Evolutionary conservation across 495 filamentous ascomycete genomes (phyloP).

Genomic region (Podospora comata): DNA sequence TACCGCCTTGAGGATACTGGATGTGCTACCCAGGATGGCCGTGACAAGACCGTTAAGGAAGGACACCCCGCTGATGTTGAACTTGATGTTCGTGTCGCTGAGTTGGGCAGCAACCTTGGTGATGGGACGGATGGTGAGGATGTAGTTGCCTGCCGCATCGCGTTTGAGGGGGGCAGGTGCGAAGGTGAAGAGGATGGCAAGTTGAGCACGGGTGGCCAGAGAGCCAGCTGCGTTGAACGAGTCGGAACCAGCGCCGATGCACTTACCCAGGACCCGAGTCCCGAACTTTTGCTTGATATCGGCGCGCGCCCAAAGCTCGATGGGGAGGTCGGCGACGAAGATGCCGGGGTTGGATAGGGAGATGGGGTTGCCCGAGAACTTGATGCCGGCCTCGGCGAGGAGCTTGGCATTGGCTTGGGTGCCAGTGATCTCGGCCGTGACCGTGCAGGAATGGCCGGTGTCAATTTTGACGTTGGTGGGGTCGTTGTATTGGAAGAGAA

Average conservation of each 20-base stretch:
- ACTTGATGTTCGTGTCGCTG: slow-evolving; percentile 15
- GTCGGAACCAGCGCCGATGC: slow-evolving; percentile 12
- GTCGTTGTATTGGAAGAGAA: slow-evolving; percentile 26
- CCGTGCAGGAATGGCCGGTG: slow-evolving; percentile 23
- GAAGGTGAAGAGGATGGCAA: slow-evolving; percentile 20
- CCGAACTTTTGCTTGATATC: slow-evolving; percentile 21
- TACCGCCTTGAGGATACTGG: slow-evolving; percentile 17
- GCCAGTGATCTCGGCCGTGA: slow-evolving; percentile 17
- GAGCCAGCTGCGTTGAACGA: slow-evolving; percentile 12
- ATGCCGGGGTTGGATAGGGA: slow-evolving; percentile 18
- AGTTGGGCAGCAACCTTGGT: slow-evolving; percentile 19
- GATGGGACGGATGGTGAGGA: slow-evolving; percentile 21
- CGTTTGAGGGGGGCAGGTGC: slow-evolving; percentile 13
- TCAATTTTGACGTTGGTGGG: slow-evolving; percentile 18
- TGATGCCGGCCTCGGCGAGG: slow-evolving; percentile 9
- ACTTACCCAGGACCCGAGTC: slow-evolving; percentile 11
- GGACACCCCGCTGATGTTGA: slow-evolving; percentile 17
- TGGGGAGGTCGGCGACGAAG: slow-evolving; percentile 23
- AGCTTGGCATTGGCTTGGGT: slow-evolving; percentile 17
- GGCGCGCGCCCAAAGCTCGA: slow-evolving; percentile 7
- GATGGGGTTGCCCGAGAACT: slow-evolving; percentile 19
- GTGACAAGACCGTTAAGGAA: slow-evolving; percentile 19
- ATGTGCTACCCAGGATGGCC: slow-evolving; percentile 19
- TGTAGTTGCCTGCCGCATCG: slow-evolving; percentile 17
- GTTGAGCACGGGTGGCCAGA: slow-evolving; percentile 14